Conservation (phyloP, 805 yeast genomes). For the Alloascoidea hylecoeti region DNA sequence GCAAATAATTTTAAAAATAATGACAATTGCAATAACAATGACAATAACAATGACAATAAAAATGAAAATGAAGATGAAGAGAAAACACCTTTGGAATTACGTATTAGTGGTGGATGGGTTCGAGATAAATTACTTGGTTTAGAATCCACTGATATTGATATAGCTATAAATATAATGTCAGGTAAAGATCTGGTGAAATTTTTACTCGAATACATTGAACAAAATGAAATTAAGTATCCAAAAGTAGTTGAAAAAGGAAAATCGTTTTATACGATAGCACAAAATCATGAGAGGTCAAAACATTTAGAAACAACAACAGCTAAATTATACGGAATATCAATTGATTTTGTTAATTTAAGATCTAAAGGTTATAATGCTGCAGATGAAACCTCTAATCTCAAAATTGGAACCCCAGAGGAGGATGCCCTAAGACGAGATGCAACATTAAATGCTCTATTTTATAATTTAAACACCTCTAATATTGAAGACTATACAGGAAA, state of each 20-base stretch:
- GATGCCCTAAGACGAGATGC: conserved; percentile 95
- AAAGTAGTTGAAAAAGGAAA: conserved; percentile 8
- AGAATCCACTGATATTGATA: conserved; percentile 78
- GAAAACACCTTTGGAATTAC: conserved; percentile 27
- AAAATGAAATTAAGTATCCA: conserved; percentile 12
- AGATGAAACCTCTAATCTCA: conserved; percentile 60
- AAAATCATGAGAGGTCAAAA: conserved; percentile 91
- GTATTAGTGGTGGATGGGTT: conserved; percentile 98
- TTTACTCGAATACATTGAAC: conserved; percentile 32
- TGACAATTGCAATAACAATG: too few species aligned
- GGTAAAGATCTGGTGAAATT: conserved; percentile 78
- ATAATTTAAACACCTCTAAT: conserved; percentile 49
- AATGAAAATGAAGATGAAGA: conserved; percentile 10
- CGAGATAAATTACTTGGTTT: conserved; percentile 81
- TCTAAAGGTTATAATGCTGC: conserved; percentile 79
- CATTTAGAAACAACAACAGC: conserved; percentile 96
- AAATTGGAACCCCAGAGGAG: conserved; percentile 80
- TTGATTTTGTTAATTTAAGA: conserved; percentile 88
- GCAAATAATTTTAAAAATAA: too few species aligned
- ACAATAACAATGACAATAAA: conserved; percentile 12
- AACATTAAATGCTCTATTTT: conserved; percentile 84
- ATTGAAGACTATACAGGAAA: conserved; percentile 77
- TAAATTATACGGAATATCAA: conserved; percentile 64
- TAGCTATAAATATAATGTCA: conserved; percentile 72
- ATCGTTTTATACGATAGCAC: conserved; percentile 67